Conservation (phyloP, 179 eudicot genomes). For the Drosera spatulata region DNA sequence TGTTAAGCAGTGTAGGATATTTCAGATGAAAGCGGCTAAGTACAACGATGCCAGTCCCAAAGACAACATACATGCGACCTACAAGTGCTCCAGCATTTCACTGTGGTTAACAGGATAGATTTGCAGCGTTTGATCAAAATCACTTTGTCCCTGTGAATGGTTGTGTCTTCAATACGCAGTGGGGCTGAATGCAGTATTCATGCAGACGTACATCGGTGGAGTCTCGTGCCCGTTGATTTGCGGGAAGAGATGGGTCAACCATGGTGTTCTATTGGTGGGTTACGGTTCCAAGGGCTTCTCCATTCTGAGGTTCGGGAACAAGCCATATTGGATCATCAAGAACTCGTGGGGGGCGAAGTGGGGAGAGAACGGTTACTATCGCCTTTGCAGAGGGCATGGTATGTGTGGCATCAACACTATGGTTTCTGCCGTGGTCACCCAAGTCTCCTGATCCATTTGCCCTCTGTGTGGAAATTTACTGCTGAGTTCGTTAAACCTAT, state of each 20-base stretch:
- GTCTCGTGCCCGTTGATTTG: slow-evolving; percentile 26
- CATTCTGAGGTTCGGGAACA: slow-evolving; percentile 26
- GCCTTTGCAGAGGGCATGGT: slow-evolving; percentile 58
- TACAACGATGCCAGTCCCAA: no score
- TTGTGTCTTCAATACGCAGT: slow-evolving; percentile 23
- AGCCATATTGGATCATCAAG: slow-evolving; percentile 60
- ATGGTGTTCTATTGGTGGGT: slow-evolving; percentile 78
- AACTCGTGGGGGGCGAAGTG: slow-evolving; percentile 87
- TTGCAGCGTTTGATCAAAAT: no score
- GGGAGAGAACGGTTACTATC: slow-evolving; percentile 85
- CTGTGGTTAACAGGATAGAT: no score
- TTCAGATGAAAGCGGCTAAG: no score
- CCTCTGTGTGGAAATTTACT: no score
- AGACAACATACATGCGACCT: no score
- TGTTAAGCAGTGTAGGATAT: no score
- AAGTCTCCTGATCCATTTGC: slow-evolving; percentile 6
- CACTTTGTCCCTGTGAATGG: no score
- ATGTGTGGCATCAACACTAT: slow-evolving; percentile 88
- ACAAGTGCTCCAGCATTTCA: no score
- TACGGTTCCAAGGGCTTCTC: slow-evolving; percentile 76
- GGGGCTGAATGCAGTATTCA: slow-evolving; percentile 71
- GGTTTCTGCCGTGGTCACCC: slow-evolving; percentile 74
- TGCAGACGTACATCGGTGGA: slow-evolving; percentile 27
- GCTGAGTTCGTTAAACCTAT: no score
- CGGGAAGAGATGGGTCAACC: slow-evolving; percentile 54